Evolutionary conservation across 495 filamentous ascomycete species (phyloP).

Genomic region (Antarctomyces pellizariae): DNA sequence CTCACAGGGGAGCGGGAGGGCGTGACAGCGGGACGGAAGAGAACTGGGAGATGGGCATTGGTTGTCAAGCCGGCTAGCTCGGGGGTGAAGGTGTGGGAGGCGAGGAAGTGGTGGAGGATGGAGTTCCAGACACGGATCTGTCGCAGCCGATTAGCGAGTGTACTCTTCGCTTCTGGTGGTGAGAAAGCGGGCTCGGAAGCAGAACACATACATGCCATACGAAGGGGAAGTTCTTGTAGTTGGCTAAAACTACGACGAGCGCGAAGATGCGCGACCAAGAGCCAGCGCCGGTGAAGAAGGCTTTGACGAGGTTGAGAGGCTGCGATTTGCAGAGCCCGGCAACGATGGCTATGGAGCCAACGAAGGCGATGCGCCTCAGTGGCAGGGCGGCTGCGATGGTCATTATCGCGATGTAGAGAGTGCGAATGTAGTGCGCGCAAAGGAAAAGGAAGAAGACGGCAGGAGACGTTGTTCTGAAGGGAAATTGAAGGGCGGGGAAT

Average conservation of each 20-base stretch:
- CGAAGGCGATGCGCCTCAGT: conserved; percentile 15
- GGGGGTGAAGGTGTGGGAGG: conserved; percentile 15
- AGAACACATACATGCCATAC: conserved; percentile 43
- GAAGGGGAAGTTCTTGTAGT: conserved; percentile 53
- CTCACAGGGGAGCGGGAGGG: conserved; percentile 30
- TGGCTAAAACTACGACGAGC: conserved; percentile 28
- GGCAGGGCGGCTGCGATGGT: conserved; percentile 18
- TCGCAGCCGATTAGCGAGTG: too few relatives aligned
- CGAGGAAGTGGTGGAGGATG: conserved; percentile 34
- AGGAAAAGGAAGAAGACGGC: conserved; percentile 1
- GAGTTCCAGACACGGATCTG: conserved; percentile 40
- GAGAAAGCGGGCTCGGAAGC: not conserved
- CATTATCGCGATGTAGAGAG: conserved; percentile 15
- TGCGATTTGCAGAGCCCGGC: conserved; percentile 18
- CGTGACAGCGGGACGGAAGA: conserved; percentile 44
- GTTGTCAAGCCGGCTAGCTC: conserved; percentile 8
- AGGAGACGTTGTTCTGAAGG: too few relatives aligned
- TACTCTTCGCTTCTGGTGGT: not conserved
- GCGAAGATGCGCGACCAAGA: conserved; percentile 23
- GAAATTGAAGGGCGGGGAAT: too few relatives aligned
- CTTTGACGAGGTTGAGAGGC: conserved; percentile 12
- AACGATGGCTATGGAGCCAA: conserved; percentile 17
- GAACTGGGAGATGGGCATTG: too few relatives aligned
- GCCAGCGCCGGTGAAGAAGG: conserved; percentile 26
- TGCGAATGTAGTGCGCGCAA: not conserved